phyloP scores from a whole-genome alignment of 306 rosid genomes.

The Sicyos edulis region DNA sequence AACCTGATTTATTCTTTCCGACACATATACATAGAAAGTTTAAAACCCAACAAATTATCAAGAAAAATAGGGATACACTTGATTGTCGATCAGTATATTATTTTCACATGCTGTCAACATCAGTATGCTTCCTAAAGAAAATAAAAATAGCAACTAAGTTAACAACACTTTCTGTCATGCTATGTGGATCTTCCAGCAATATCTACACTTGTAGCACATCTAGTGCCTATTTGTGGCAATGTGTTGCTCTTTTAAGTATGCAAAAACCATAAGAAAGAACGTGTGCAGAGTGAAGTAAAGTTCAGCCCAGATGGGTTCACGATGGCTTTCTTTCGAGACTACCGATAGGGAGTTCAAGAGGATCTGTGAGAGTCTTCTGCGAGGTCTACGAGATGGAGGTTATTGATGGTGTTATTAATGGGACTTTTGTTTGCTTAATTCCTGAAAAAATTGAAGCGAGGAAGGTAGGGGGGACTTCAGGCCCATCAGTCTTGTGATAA shows the following conservation, averaged over 20 bases:
- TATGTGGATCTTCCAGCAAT: background rate
- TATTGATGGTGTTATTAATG: too few species aligned
- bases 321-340: too few species aligned
- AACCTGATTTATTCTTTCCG: background rate
- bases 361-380: too few species aligned
- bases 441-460: too few species aligned
- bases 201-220: background rate
- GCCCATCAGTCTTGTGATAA: too few species aligned
- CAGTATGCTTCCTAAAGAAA: background rate
- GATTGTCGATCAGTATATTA: background rate
- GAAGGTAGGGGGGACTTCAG: too few species aligned
- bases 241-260: background rate
- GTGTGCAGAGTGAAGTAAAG: background rate
- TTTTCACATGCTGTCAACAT: background rate
- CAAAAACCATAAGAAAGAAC: background rate
- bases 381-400: too few species aligned
- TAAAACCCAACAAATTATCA: background rate
- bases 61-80: conserved; percentile 4
- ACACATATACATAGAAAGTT: background rate
- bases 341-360: too few species aligned
- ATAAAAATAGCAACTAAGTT: conserved; percentile 3
- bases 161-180: background rate
- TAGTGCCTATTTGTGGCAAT: background rate
- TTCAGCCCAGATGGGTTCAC: too few species aligned
- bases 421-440: too few species aligned